Conservation (phyloP, 495 filamentous ascomycete species). For the Aspergillus funiculosus region DNA sequence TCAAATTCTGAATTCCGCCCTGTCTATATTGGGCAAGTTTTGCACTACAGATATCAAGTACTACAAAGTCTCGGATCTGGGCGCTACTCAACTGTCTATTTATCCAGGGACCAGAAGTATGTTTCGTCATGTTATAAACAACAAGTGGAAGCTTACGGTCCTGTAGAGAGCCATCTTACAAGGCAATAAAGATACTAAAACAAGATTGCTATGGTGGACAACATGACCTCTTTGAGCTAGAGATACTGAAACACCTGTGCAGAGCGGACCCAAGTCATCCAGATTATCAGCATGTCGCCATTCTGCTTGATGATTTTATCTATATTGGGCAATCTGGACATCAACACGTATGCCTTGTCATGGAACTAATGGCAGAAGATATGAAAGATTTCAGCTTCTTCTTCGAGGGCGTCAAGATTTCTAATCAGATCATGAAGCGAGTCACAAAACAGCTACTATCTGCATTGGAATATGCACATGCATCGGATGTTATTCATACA, state of each 20-base stretch:
- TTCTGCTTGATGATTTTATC: neutral
- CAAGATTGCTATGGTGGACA: neutral
- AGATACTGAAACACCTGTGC: neutral
- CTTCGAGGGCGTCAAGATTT: slow-evolving; percentile 2
- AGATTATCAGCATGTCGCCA: neutral
- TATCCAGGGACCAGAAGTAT: no score
- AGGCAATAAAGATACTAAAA: neutral
- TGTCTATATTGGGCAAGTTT: no score
- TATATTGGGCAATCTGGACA: neutral
- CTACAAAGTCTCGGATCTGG: no score
- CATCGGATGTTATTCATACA: slow-evolving; percentile 17
- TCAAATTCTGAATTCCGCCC: no score
- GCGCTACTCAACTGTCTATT: no score
- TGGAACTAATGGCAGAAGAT: neutral
- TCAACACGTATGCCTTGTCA: slow-evolving; percentile 1
- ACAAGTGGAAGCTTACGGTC: no score
- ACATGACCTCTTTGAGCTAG: neutral
- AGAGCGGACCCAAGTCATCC: neutral
- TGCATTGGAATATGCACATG: slow-evolving; percentile 22
- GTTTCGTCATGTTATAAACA: no score
- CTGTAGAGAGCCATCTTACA: no score
- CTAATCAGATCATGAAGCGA: slow-evolving; percentile 7
- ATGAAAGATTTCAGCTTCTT: slow-evolving; percentile 3
- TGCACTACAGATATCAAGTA: no score
- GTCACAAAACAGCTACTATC: slow-evolving; percentile 15